phyloP scores from a whole-genome alignment of 129 eudicot species.

The Silybum marianum region DNA sequence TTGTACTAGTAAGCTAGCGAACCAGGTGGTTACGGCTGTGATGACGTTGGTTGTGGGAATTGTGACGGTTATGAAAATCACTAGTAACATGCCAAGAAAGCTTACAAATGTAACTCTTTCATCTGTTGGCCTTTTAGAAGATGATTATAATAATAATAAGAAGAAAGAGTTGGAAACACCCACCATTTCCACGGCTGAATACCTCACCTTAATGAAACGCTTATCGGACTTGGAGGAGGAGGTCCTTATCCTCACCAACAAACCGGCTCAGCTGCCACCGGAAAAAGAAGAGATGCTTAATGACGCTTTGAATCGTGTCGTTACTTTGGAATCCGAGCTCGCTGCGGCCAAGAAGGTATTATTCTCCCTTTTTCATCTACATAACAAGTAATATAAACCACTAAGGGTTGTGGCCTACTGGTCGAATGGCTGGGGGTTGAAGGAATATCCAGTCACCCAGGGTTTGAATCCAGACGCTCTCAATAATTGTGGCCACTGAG shows the following conservation, averaged over 20 bases:
- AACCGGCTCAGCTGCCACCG: slow-evolving; percentile 67
- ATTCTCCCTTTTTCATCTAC: neutral
- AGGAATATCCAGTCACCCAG: no score
- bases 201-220: slow-evolving; percentile 67
- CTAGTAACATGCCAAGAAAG: slow-evolving; percentile 70
- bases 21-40: slow-evolving; percentile 53
- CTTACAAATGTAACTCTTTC: slow-evolving; percentile 70
- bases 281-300: slow-evolving; percentile 86
- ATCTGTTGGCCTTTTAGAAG: slow-evolving; percentile 46
- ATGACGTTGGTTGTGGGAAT: slow-evolving; percentile 82
- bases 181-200: slow-evolving; percentile 53
- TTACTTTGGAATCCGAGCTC: slow-evolving; percentile 68
- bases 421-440: no score
- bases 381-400: no score
- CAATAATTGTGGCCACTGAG: no score
- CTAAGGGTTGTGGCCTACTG: no score
- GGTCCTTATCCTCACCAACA: slow-evolving; percentile 43
- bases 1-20: slow-evolving; percentile 37
- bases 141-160: slow-evolving; percentile 23
- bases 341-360: slow-evolving; percentile 68
- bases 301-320: slow-evolving; percentile 60
- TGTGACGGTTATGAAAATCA: slow-evolving; percentile 65
- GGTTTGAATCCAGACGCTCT: no score
- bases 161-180: slow-evolving; percentile 34
- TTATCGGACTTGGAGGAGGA: slow-evolving; percentile 86